A percentile compares a stretch with the other conserved stretches of the same genome.
Conservation (phyloP, 225 moss, liverwort and hornwort species). For the Polytrichum commune region DNA sequence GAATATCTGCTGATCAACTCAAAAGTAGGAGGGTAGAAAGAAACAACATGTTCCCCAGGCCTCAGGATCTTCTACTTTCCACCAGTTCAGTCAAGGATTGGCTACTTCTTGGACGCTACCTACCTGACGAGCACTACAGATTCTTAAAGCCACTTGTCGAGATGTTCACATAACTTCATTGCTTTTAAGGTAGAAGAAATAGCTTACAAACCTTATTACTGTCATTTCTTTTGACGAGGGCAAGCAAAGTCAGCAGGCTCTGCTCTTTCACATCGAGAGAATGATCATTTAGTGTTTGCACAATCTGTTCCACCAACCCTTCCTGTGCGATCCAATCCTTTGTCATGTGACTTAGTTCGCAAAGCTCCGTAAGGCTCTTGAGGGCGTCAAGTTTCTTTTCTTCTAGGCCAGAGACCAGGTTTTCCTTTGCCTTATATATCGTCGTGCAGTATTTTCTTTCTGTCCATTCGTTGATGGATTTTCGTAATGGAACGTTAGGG, state of each 20-base stretch:
- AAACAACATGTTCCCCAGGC: too few species aligned
- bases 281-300: conserved; percentile 13
- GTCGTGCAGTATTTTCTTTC: conserved; percentile 30
- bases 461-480: conserved; percentile 43
- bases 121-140: too few species aligned
- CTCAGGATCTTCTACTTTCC: too few species aligned
- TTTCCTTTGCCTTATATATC: conserved; percentile 30
- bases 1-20: too few species aligned
- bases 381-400: conserved; percentile 24
- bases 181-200: not conserved
- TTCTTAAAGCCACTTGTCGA: too few species aligned
- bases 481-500: conserved; percentile 30
- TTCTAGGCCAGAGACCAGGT: conserved; percentile 19
- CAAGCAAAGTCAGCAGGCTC: conserved; percentile 18
- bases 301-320: conserved; percentile 27
- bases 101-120: too few species aligned
- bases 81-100: too few species aligned
- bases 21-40: too few species aligned
- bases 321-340: conserved; percentile 40
- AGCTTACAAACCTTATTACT: conserved; percentile 1
- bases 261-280: conserved; percentile 18
- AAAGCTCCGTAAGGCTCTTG: conserved; percentile 16
- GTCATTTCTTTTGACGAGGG: conserved; percentile 2
- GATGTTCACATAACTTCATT: too few species aligned
- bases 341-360: conserved; percentile 26